A percentile compares a stretch with the other conserved stretches of the same genome.
phyloP scores from a whole-genome alignment of 2,329 filamentous ascomycete species.

The Cladosporium halotolerans region DNA sequence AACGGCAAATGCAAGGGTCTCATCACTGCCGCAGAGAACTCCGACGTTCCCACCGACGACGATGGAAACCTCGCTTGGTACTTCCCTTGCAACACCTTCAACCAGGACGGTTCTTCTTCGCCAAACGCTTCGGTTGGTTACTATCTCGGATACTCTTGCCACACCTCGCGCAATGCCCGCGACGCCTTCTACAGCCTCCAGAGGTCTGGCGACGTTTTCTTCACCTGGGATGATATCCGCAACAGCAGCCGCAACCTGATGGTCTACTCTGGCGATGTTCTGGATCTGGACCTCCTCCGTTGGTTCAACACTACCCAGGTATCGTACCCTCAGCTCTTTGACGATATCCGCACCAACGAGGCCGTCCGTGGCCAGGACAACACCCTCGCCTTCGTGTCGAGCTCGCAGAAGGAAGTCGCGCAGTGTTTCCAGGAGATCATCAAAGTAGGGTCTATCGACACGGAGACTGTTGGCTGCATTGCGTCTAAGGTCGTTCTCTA shows the following conservation, averaged over 20 bases:
- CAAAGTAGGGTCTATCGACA: constrained; percentile 93
- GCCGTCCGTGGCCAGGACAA: constrained; percentile 78
- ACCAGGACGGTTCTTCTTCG: constrained; percentile 80
- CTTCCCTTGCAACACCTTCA: constrained; percentile 86
- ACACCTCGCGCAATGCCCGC: constrained; percentile 66
- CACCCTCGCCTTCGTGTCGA: constrained; percentile 77
- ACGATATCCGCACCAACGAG: constrained; percentile 65
- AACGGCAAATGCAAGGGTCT: constrained; percentile 93
- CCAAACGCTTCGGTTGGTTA: constrained; percentile 68
- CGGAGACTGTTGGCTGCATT: constrained; percentile 93
- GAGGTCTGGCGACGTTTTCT: constrained; percentile 81
- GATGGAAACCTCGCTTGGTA: constrained; percentile 85
- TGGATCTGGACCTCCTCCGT: constrained; percentile 78
- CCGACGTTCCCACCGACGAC: constrained; percentile 71
- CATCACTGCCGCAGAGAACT: constrained; percentile 64
- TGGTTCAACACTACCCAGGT: constrained; percentile 89
- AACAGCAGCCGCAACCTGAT: constrained; percentile 85
- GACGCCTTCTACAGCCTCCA: constrained; percentile 67
- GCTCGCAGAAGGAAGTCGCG: constrained; percentile 63
- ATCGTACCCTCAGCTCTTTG: constrained; percentile 67
- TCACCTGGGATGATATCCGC: constrained; percentile 88
- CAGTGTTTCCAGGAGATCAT: constrained; percentile 89
- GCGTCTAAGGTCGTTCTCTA: constrained; percentile 96
- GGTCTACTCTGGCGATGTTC: constrained; percentile 88
- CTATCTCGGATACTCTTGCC: constrained; percentile 83